Evolutionary conservation across 305 asterid species (phyloP).

Genomic region (Vinca major): DNA sequence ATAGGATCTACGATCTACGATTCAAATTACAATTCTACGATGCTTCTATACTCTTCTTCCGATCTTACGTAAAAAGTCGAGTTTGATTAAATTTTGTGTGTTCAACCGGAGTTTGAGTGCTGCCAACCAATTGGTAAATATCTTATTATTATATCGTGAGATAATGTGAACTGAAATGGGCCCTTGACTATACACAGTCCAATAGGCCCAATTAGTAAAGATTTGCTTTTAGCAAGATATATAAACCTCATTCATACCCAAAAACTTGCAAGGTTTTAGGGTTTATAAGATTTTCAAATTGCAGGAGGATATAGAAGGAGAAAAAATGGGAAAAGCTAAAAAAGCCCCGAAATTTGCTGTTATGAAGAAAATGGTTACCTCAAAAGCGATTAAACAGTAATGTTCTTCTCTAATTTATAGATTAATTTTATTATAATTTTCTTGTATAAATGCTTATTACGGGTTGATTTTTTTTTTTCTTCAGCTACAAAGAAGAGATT

Average conservation of each 20-base stretch:
- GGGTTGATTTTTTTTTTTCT: constrained; percentile 5
- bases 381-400: constrained; percentile 70
- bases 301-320: background rate
- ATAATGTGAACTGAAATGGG: no score
- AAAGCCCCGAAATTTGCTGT: constrained; percentile 76
- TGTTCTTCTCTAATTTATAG: constrained; percentile 6
- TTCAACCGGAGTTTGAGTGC: no score
- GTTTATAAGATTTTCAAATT: background rate
- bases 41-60: no score
- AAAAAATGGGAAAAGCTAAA: constrained; percentile 81
- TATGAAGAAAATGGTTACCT: constrained; percentile 69
- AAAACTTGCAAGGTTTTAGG: background rate
- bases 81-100: no score
- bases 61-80: no score
- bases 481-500: constrained; percentile 70
- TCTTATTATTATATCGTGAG: no score
- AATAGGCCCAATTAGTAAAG: background rate
- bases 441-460: constrained; percentile 3
- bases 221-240: background rate
- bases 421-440: background rate
- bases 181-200: no score
- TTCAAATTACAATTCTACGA: no score
- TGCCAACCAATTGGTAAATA: no score
- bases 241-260: background rate
- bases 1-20: no score